Percentiles rank a stretch among this genome's conserved stretches.
Conservation (phyloP, 78 protist genomes). For the Parvularia atlantis region DNA sequence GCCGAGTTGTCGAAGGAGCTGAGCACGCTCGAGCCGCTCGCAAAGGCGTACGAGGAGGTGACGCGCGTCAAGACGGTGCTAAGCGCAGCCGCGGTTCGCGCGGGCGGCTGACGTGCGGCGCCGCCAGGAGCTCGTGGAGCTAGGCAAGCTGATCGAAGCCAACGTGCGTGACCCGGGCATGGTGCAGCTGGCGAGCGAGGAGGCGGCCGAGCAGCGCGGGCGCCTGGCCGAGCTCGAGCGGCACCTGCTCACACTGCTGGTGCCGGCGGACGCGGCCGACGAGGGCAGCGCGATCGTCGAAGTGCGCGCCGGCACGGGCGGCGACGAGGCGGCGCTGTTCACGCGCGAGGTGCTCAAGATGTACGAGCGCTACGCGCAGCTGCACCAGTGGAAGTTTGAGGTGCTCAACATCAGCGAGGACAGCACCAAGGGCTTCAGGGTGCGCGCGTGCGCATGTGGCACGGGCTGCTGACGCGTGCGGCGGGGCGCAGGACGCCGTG, state of each 20-base stretch:
- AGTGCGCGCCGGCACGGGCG: constrained; percentile 70
- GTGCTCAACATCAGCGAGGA: constrained; percentile 6
- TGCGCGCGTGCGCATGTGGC: background rate
- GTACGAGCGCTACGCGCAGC: constrained; percentile 44
- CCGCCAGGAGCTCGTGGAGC: too few relatives aligned
- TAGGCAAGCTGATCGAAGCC: too few relatives aligned
- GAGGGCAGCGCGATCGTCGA: constrained; percentile 47
- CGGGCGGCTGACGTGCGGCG: too few relatives aligned
- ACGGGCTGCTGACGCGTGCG: background rate
- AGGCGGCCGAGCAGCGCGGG: background rate
- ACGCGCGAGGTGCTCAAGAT: constrained; percentile 62
- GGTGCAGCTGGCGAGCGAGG: background rate
- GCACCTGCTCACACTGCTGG: background rate
- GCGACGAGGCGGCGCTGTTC: constrained; percentile 71
- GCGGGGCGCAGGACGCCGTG: constrained; percentile 32
- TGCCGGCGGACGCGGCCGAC: constrained; percentile 43
- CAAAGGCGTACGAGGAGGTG: too few relatives aligned
- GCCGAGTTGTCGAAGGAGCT: too few relatives aligned
- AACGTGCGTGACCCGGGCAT: too few relatives aligned
- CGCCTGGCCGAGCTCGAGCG: background rate
- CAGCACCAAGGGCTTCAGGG: background rate
- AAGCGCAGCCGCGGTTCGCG: too few relatives aligned
- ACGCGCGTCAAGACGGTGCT: too few relatives aligned
- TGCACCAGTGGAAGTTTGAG: constrained; percentile 55
- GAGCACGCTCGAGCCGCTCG: too few relatives aligned